These are phyloP conservation scores for Cyclotella kingstonii DNA, from an alignment of 108 stramenopile genomes.

Conservation along the genomic window DNA sequence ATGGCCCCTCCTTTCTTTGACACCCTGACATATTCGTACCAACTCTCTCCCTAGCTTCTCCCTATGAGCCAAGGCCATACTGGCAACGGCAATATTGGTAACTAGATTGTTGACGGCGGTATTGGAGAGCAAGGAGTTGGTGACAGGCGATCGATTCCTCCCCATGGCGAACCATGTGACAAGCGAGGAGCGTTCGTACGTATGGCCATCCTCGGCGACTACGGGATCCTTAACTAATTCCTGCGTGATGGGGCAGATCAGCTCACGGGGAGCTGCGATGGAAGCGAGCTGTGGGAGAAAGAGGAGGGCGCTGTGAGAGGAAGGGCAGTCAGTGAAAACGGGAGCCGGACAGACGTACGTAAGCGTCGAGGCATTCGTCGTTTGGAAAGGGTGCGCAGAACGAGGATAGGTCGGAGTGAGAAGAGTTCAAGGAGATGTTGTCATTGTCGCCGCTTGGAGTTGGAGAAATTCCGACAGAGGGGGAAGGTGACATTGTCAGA, in stretches of 20 bases:
- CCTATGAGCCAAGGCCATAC: constrained; percentile 37
- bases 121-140: constrained; percentile 30
- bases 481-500: too few species aligned
- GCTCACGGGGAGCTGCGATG: constrained; percentile 38
- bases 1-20: constrained; percentile 7
- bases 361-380: constrained; percentile 32
- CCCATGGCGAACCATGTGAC: constrained; percentile 41
- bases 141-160: constrained; percentile 29
- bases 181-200: constrained; percentile 50
- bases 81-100: constrained; percentile 24
- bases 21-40: constrained; percentile 23
- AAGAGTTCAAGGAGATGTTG: neutral
- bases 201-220: constrained; percentile 49
- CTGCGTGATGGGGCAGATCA: constrained; percentile 59
- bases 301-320: neutral
- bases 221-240: constrained; percentile 57
- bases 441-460: constrained; percentile 5
- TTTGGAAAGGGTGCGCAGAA: constrained; percentile 30
- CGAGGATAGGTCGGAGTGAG: neutral
- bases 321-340: neutral
- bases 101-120: constrained; percentile 13
- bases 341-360: neutral
- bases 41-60: constrained; percentile 33
- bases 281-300: constrained; percentile 9
- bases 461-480: too few species aligned